Percentiles rank a stretch among this genome's conserved stretches.
Conservation (phyloP, 306 rosid genomes). For the Cotoneaster glaucophyllus region DNA sequence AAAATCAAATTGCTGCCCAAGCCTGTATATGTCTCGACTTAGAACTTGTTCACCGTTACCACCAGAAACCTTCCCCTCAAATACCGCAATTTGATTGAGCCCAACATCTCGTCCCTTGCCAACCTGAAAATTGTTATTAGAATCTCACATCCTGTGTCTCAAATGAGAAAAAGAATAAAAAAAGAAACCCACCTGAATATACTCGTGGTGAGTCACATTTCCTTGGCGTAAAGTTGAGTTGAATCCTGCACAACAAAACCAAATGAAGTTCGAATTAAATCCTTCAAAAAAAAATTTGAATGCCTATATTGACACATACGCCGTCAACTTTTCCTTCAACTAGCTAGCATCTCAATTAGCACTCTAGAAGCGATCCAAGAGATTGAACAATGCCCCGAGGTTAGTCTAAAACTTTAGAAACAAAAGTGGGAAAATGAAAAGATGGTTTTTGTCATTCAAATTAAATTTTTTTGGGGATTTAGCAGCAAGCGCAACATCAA, state of each 20-base stretch:
- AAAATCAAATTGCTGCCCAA: conserved; percentile 93
- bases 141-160: conserved; percentile 8
- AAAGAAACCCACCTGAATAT: conserved; percentile 62
- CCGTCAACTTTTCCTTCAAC: not conserved
- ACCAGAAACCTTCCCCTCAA: conserved; percentile 86
- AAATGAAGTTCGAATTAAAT: not conserved
- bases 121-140: conserved; percentile 57
- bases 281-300: not conserved
- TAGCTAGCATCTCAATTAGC: not conserved
- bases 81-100: conserved; percentile 85
- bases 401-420: not conserved
- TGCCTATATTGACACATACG: not conserved
- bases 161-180: conserved; percentile 3
- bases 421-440: not conserved
- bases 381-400: not conserved
- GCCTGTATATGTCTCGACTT: conserved; percentile 94
- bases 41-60: conserved; percentile 99
- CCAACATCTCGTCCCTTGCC: conserved; percentile 98
- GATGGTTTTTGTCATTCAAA: too few species aligned
- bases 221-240: conserved; percentile 96
- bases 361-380: not conserved
- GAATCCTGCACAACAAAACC: conserved; percentile 56
- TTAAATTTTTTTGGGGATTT: too few species aligned
- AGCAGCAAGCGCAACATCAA: too few species aligned
- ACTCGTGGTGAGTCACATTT: conserved; percentile 91